Percentiles rank a stretch among this genome's conserved stretches.
Evolutionary conservation across 163 green algal genomes (phyloP).

Genomic region (Smithsoniella earleae): DNA sequence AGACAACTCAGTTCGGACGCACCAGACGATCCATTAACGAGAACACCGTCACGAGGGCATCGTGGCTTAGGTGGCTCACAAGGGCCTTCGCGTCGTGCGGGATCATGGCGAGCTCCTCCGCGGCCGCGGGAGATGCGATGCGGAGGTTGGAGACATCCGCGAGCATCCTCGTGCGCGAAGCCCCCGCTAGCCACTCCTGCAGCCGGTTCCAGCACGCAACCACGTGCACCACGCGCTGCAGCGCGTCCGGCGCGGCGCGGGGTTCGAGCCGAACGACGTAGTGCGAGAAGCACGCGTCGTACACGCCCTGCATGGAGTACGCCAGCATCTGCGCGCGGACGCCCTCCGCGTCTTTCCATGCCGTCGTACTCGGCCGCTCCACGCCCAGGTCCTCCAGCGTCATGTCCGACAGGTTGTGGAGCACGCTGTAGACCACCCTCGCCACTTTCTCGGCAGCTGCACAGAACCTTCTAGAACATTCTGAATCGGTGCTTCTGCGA

Average conservation of each 20-base stretch:
- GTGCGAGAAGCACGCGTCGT: background rate
- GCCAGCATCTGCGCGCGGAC: background rate
- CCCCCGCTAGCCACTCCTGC: too few relatives aligned
- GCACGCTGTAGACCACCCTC: background rate
- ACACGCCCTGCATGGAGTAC: background rate
- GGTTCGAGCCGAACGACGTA: too few relatives aligned
- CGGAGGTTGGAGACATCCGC: background rate
- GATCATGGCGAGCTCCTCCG: conserved; percentile 1
- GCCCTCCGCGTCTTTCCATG: conserved; percentile 3
- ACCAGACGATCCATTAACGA: too few relatives aligned
- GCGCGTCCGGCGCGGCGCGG: too few relatives aligned
- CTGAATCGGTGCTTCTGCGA: background rate
- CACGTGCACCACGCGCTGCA: too few relatives aligned
- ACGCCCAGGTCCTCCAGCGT: conserved; percentile 9
- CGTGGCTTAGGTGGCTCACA: background rate
- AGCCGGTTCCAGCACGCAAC: too few relatives aligned
- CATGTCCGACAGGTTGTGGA: background rate
- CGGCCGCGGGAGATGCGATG: background rate
- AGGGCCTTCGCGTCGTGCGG: background rate
- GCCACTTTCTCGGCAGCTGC: background rate
- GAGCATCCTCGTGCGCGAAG: too few relatives aligned
- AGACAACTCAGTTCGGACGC: too few relatives aligned
- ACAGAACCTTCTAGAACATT: background rate
- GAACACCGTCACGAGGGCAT: background rate
- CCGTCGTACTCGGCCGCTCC: too few relatives aligned